Conservation (phyloP, 2,329 filamentous ascomycete genomes). For the Thyridium curvatum region DNA sequence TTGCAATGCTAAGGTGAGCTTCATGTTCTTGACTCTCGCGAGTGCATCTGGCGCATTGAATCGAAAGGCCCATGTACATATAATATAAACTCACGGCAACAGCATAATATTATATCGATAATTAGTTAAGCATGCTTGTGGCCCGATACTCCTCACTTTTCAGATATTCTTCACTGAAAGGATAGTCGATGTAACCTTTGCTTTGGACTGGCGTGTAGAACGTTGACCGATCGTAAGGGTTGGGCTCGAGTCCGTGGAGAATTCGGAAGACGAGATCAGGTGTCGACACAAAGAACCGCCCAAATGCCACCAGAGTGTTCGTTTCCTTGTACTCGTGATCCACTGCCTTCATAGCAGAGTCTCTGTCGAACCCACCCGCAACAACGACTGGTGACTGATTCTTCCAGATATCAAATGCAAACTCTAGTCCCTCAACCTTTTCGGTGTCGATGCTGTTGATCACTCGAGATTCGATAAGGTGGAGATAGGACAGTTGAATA, state of each 20-base stretch:
- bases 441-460: conserved; percentile 31
- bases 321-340: conserved; percentile 17
- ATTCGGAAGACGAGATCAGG: conserved; percentile 36
- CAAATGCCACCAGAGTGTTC: conserved; percentile 28
- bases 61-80: too few relatives aligned
- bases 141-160: too few relatives aligned
- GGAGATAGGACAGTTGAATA: conserved; percentile 42
- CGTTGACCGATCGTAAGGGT: conserved; percentile 24
- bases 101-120: too few relatives aligned
- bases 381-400: conserved; percentile 20
- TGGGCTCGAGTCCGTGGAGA: conserved; percentile 25
- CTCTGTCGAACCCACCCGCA: conserved; percentile 17
- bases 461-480: conserved; percentile 47
- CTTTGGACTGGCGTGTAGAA: conserved; percentile 29
- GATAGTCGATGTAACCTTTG: conserved; percentile 30
- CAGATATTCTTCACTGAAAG: conserved; percentile 20
- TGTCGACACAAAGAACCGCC: conserved; percentile 34
- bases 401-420: conserved; percentile 19
- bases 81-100: too few relatives aligned
- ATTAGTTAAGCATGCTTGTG: too few relatives aligned
- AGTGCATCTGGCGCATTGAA: too few relatives aligned
- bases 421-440: conserved; percentile 17
- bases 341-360: conserved; percentile 15
- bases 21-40: too few relatives aligned
- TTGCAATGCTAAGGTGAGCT: too few relatives aligned